These are phyloP conservation scores for Phytophthora litchii DNA, from an alignment of 352 stramenopile genomes.

Conservation along the genomic window DNA sequence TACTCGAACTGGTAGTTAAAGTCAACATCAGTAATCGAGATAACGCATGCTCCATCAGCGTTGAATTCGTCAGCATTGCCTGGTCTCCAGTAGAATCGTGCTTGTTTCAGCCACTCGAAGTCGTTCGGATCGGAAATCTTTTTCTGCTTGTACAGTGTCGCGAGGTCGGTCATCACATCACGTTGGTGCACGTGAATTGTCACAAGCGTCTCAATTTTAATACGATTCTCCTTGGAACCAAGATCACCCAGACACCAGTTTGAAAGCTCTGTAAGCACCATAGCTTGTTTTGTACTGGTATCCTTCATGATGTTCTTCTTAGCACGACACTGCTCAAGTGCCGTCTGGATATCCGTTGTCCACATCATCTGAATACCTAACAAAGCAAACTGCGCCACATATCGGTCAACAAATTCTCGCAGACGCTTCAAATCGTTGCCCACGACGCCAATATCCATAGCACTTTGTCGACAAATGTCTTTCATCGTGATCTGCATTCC, in stretches of 20 bases:
- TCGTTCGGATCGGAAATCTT: constrained; percentile 97
- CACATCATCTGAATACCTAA: constrained; percentile 97
- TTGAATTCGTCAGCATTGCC: constrained; percentile 95
- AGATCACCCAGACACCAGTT: constrained; percentile 97
- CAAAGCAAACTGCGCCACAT: constrained; percentile 95
- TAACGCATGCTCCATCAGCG: constrained; percentile 94
- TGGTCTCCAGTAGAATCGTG: constrained; percentile 97
- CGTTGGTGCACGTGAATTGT: constrained; percentile 98
- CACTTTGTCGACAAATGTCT: constrained; percentile 94
- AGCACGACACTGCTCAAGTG: constrained; percentile 93
- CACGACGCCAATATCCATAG: constrained; percentile 91
- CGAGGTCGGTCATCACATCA: constrained; percentile 96
- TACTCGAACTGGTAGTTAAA: constrained; percentile 99
- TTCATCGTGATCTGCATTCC: constrained; percentile 98
- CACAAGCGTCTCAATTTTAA: constrained; percentile 98
- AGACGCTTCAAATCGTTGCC: constrained; percentile 92
- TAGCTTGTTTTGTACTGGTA: constrained; percentile 93
- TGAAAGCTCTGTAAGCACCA: constrained; percentile 94
- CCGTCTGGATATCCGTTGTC: constrained; percentile 95
- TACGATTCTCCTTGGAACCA: constrained; percentile 96
- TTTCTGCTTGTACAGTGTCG: constrained; percentile 94
- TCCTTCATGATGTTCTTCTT: constrained; percentile 99
- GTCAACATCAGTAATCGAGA: constrained; percentile 98
- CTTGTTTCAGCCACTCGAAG: constrained; percentile 99
- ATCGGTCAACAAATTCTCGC: constrained; percentile 94